Conservation (phyloP, 441 rosid species). For the Arabidopsis hybrid region DNA sequence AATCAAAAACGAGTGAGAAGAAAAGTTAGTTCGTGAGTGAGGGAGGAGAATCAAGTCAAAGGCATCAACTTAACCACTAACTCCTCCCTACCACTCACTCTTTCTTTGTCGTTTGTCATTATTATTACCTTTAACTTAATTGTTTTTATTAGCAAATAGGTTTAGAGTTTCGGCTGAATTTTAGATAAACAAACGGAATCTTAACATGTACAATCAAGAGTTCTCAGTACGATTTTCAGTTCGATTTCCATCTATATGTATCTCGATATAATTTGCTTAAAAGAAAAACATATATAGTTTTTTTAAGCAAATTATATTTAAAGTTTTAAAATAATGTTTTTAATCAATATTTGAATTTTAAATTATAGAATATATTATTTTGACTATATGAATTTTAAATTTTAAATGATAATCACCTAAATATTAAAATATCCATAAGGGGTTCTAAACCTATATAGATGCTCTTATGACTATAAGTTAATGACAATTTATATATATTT, state of each 20-base stretch:
- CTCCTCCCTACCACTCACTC: conserved; percentile 40
- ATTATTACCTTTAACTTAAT: neutral
- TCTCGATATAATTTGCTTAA: too few relatives aligned
- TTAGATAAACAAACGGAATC: neutral
- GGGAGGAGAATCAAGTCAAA: conserved; percentile 42
- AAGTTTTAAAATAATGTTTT: neutral
- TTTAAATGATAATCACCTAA: too few relatives aligned
- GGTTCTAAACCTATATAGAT: too few relatives aligned
- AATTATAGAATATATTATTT: too few relatives aligned
- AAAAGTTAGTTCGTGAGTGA: conserved; percentile 31
- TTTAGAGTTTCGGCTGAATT: conserved; percentile 13
- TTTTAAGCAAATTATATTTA: neutral
- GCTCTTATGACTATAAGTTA: too few relatives aligned
- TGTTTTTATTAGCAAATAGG: conserved; percentile 14
- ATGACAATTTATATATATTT: too few relatives aligned
- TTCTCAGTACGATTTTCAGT: neutral
- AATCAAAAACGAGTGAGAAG: conserved; percentile 22
- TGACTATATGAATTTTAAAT: too few relatives aligned
- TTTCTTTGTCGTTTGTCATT: conserved; percentile 33
- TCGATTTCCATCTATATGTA: neutral
- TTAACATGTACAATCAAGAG: neutral
- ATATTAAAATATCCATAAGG: too few relatives aligned
- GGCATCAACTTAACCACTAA: conserved; percentile 47
- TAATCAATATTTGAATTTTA: neutral
- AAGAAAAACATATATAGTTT: neutral